A percentile compares a stretch with the other conserved stretches of the same genome.
Conservation (phyloP, 2,329 filamentous ascomycete species). For the Diaporthe aspalathi region DNA sequence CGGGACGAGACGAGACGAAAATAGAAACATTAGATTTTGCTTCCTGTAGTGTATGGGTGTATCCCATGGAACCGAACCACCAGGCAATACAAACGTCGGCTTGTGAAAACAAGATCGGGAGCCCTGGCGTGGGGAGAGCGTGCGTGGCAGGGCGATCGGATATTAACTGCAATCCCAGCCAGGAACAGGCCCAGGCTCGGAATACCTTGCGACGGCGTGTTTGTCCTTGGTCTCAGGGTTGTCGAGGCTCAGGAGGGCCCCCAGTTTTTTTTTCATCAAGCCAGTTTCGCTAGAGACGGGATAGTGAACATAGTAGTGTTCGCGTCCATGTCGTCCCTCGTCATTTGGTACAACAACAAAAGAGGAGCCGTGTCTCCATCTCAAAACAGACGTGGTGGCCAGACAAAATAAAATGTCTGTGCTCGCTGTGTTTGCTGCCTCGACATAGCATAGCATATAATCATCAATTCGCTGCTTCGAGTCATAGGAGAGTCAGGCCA, state of each 20-base stretch:
- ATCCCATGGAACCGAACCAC: neutral
- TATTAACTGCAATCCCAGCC: slow-evolving; percentile 19
- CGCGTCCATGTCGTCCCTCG: slow-evolving; percentile 21
- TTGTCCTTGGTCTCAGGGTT: slow-evolving; percentile 11
- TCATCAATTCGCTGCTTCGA: too few species aligned
- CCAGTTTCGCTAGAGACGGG: slow-evolving; percentile 31
- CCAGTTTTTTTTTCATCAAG: slow-evolving; percentile 20
- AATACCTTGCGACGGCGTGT: neutral
- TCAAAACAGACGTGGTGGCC: too few species aligned
- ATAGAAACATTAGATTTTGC: slow-evolving; percentile 11
- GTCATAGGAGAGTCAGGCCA: too few species aligned
- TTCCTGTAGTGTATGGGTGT: neutral
- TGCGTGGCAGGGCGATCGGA: slow-evolving; percentile 27
- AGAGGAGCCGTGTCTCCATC: slow-evolving; percentile 3
- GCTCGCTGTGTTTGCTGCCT: too few species aligned
- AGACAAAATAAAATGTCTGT: too few species aligned
- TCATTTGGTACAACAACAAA: slow-evolving; percentile 1
- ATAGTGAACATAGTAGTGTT: slow-evolving; percentile 5
- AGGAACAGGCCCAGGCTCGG: neutral
- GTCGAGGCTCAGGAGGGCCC: slow-evolving; percentile 26
- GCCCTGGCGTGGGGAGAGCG: neutral
- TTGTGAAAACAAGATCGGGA: slow-evolving; percentile 5
- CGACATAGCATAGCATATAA: too few species aligned
- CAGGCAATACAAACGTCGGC: neutral
- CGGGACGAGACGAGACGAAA: slow-evolving; percentile 6